Evolutionary conservation across 805 yeast species (phyloP).

Genomic region (Lipomyces spencermartinsiae): DNA sequence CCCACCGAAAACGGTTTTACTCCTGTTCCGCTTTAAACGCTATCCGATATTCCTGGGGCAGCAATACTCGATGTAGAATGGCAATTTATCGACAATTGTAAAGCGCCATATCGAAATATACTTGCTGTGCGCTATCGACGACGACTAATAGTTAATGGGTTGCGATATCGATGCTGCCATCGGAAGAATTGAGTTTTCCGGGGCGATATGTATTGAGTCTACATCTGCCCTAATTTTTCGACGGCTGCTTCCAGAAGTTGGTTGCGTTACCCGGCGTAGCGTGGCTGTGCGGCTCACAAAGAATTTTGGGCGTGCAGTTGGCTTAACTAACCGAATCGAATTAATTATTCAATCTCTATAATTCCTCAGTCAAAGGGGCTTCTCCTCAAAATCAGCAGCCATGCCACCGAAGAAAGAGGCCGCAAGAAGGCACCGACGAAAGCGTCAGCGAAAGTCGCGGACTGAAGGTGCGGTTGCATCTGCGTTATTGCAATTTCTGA

Average conservation of each 20-base stretch:
- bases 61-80: not conserved
- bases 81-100: not conserved
- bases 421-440: conserved; percentile 24
- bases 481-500: not conserved
- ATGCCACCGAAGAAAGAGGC: not conserved
- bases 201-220: no score
- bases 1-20: not conserved
- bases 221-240: no score
- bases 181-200: no score
- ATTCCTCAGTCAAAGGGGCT: not conserved
- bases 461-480: conserved; percentile 27
- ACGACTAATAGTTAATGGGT: not conserved
- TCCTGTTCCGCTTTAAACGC: not conserved
- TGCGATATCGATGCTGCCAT: no score
- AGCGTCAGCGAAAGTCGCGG: conserved; percentile 34
- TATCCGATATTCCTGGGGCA: not conserved
- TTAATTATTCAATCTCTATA: not conserved
- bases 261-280: no score
- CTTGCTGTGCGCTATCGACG: not conserved
- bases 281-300: no score
- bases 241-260: no score
- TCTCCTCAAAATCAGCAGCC: not conserved
- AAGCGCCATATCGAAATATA: not conserved
- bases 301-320: no score
- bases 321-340: no score